These are phyloP conservation scores for Ustilago bromivora DNA, from an alignment of 1,284 basidiomycete species.

Conservation along the genomic window DNA sequence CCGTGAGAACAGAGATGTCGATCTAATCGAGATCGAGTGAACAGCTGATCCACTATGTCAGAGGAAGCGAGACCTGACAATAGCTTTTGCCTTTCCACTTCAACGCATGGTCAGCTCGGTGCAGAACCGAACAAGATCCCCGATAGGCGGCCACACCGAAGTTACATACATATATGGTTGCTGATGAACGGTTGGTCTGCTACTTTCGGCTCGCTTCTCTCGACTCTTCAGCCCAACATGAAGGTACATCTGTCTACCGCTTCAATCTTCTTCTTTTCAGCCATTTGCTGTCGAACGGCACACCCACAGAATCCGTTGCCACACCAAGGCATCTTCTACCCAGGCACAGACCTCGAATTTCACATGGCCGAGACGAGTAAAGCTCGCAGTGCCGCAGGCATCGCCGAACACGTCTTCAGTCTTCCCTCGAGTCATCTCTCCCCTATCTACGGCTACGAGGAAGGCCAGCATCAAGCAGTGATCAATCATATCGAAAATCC, in stretches of 20 bases:
- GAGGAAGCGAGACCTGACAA: too few relatives aligned
- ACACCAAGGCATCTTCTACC: background rate
- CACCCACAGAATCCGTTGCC: background rate
- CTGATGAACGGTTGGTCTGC: too few relatives aligned
- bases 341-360: constrained; percentile 1
- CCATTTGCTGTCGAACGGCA: background rate
- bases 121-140: too few relatives aligned
- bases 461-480: background rate
- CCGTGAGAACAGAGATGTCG: background rate
- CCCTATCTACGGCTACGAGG: constrained; percentile 8
- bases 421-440: constrained; percentile 9
- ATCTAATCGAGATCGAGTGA: background rate
- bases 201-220: background rate
- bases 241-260: background rate
- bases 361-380: constrained; percentile 1
- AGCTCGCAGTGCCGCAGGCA: background rate
- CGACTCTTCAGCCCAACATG: background rate
- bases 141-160: too few relatives aligned
- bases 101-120: too few relatives aligned
- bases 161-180: too few relatives aligned
- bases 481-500: background rate
- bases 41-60: background rate
- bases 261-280: background rate
- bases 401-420: constrained; percentile 1
- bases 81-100: too few relatives aligned